Evolutionary conservation across 2,329 filamentous ascomycete genomes (phyloP), one percentile per base, ranked within the genome.

Genomic region (Colletotrichum viniferum): DNA sequence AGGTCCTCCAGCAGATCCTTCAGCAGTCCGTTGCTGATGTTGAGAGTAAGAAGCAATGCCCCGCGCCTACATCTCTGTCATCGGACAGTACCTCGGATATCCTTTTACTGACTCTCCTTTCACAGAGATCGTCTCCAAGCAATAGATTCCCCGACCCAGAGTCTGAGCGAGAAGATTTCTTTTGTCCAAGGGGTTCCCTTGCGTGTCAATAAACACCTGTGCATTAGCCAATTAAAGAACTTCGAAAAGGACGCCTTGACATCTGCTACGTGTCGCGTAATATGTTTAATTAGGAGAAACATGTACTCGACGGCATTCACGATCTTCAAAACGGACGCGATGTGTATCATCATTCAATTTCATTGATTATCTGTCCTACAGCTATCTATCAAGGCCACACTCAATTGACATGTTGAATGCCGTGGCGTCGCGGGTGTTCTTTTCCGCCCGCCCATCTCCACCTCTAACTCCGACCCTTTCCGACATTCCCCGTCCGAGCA

Each of bases 11-110:
- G 91, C 96, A 98, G 90, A 98, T 99, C 83, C 93, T 99, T 81
- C 94, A 97, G 89, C 97, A 99, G 92, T 98, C 96, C 86, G 92
- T 99, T 83, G 88, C 94, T 79, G 97, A 99, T 87, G 93, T 99
- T 84, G 97, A 99, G 93, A 96, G 96, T 98, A 90, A 80, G 86
- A 26, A 14, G 26, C 26, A 52, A 52, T 52, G 43, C 58, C 24
- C 48, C 55, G n/a, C 18, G 7, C 14, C 26, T 18, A 7, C 21
- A 60, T n/a, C 48, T 61, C 30, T 10, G 14, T 34, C 34, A 8
- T 38, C 73, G 62, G 68, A 65, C n/a, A 63, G 32, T 21, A 66
- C 61, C 64, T 38, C 48, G 66, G 18, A 63, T 5, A 5, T 38
- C 34, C 24, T 7, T 56, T 67, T 77, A 79, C 87, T 88, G 84